These are phyloP conservation scores for Strobilomyces confusus DNA, from an alignment of 768 basidiomycete species.

Conservation along the genomic window DNA sequence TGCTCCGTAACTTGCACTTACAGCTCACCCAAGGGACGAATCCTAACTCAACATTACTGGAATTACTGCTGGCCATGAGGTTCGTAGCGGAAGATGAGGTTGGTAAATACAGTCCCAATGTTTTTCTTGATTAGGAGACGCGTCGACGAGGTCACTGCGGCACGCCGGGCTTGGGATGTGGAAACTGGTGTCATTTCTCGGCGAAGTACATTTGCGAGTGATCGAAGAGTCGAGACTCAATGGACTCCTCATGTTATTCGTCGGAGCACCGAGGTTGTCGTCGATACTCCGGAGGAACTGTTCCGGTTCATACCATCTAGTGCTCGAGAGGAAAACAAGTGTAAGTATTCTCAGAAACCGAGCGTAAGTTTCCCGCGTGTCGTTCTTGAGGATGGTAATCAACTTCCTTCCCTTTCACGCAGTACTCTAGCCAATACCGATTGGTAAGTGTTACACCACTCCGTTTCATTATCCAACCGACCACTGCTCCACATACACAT, in stretches of 20 bases:
- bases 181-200: conserved; percentile 8
- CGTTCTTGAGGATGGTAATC: neutral
- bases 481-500: neutral
- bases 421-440: conserved; percentile 26
- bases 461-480: neutral
- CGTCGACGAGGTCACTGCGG: conserved; percentile 17
- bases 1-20: neutral
- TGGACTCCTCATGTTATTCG: conserved; percentile 8
- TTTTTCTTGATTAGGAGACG: conserved; percentile 6
- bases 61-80: conserved; percentile 23
- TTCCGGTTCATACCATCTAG: neutral
- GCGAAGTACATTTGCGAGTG: conserved; percentile 8
- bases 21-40: conserved; percentile 12
- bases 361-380: conserved; percentile 6
- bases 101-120: neutral
- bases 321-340: neutral
- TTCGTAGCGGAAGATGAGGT: conserved; percentile 3
- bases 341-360: conserved; percentile 17
- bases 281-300: conserved; percentile 4
- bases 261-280: conserved; percentile 11
- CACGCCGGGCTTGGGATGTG: conserved; percentile 11
- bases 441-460: conserved; percentile 13
- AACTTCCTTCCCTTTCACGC: neutral
- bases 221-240: neutral
- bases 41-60: conserved; percentile 20